Evolutionary conservation across 2,329 filamentous ascomycete genomes (phyloP).

Genomic region (Emergomyces orientalis): DNA sequence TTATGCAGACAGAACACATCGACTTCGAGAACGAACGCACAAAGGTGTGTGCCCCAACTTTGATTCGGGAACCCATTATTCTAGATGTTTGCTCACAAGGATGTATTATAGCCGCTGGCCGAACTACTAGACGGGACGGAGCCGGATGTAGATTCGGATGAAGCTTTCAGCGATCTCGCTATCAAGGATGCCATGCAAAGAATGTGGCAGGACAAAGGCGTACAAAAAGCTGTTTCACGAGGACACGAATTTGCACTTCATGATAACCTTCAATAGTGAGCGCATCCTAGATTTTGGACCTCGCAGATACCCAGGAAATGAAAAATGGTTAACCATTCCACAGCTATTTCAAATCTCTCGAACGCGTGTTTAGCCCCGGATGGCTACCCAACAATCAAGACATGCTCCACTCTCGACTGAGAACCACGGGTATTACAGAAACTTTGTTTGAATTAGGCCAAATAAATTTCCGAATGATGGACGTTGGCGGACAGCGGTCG

Average conservation of each 20-base stretch:
- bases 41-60: slow-evolving; percentile 46
- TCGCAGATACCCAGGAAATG: background rate
- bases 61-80: background rate
- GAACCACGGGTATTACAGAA: slow-evolving; percentile 93
- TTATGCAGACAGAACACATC: slow-evolving; percentile 78
- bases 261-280: slow-evolving; percentile 90
- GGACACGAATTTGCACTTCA: slow-evolving; percentile 95
- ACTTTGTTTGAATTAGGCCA: slow-evolving; percentile 87
- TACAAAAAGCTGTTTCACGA: slow-evolving; percentile 79
- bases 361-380: slow-evolving; percentile 63
- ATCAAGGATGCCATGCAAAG: slow-evolving; percentile 68
- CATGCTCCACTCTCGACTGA: slow-evolving; percentile 76
- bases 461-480: slow-evolving; percentile 93
- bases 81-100: slow-evolving; percentile 11
- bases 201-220: slow-evolving; percentile 74
- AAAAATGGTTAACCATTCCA: background rate
- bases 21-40: slow-evolving; percentile 70
- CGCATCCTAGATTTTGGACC: slow-evolving; percentile 14
- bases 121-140: slow-evolving; percentile 66
- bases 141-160: slow-evolving; percentile 67
- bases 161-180: slow-evolving; percentile 56
- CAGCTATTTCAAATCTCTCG: slow-evolving; percentile 75
- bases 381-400: slow-evolving; percentile 93
- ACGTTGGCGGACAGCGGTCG: slow-evolving; percentile 83
- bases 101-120: slow-evolving; percentile 57